phyloP scores from a whole-genome alignment of 257 asterid genomes.

The Handroanthus guayacan region DNA sequence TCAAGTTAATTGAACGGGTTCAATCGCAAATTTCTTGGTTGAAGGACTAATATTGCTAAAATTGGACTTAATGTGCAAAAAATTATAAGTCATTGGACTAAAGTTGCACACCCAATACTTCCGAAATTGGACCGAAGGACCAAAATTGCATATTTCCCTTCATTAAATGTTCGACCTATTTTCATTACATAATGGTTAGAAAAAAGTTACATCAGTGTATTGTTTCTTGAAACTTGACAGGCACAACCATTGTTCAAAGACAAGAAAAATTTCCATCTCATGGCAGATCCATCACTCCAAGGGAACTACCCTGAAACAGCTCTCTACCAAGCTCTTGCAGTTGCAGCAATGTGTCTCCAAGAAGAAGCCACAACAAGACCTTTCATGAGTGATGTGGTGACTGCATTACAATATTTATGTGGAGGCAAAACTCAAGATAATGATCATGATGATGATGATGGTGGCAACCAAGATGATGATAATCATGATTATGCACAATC shows the following conservation, averaged over 20 bases:
- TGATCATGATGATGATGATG: neutral
- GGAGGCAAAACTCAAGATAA: neutral
- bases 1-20: too few species aligned
- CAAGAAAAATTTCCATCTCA: slow-evolving; percentile 54
- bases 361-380: slow-evolving; percentile 69
- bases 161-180: too few species aligned
- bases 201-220: neutral
- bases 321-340: slow-evolving; percentile 65
- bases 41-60: too few species aligned
- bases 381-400: slow-evolving; percentile 56
- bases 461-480: neutral
- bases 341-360: slow-evolving; percentile 75
- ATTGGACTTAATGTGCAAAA: too few species aligned
- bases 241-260: slow-evolving; percentile 66
- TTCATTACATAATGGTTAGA: too few species aligned
- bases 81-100: too few species aligned
- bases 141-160: too few species aligned
- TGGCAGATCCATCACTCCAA: slow-evolving; percentile 59
- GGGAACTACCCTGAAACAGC: slow-evolving; percentile 58
- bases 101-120: too few species aligned
- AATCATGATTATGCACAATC: too few species aligned
- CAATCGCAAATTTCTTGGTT: too few species aligned
- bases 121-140: too few species aligned
- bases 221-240: slow-evolving; percentile 36
- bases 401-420: slow-evolving; percentile 50